Evolutionary conservation across 768 basidiomycete species (phyloP).

Genomic region (Boletus huronensis): DNA sequence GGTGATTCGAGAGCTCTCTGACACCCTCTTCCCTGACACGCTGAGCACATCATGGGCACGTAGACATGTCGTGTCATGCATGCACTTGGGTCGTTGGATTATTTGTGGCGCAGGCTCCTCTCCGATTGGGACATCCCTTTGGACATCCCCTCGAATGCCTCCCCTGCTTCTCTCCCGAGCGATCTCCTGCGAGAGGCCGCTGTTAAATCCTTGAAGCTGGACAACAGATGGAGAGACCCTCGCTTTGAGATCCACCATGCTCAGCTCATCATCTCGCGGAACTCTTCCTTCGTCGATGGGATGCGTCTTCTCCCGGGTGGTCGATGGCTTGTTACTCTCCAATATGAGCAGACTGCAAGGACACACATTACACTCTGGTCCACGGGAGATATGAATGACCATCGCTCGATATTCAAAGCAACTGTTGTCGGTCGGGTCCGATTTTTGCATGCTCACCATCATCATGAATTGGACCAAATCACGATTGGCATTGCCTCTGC

Average conservation of each 20-base stretch:
- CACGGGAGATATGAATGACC: slow-evolving; percentile 27
- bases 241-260: slow-evolving; percentile 35
- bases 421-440: slow-evolving; percentile 31
- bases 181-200: slow-evolving; percentile 39
- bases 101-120: slow-evolving; percentile 50
- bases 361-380: slow-evolving; percentile 46
- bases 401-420: slow-evolving; percentile 27
- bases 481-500: slow-evolving; percentile 21
- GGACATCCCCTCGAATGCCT: slow-evolving; percentile 38
- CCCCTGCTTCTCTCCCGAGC: slow-evolving; percentile 35
- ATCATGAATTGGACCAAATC: slow-evolving; percentile 16
- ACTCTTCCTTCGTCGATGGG: slow-evolving; percentile 39
- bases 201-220: slow-evolving; percentile 45
- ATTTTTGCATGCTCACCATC: slow-evolving; percentile 35
- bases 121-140: slow-evolving; percentile 34
- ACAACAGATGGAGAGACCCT: slow-evolving; percentile 46
- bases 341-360: slow-evolving; percentile 32
- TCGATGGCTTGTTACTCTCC: slow-evolving; percentile 46
- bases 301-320: slow-evolving; percentile 48
- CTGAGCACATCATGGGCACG: slow-evolving; percentile 25
- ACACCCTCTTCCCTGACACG: slow-evolving; percentile 4
- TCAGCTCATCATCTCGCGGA: slow-evolving; percentile 33
- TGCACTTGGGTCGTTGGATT: slow-evolving; percentile 48
- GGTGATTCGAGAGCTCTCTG: slow-evolving; percentile 30
- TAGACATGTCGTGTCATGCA: slow-evolving; percentile 61